Evolutionary conservation across 2,329 filamentous ascomycete species (phyloP).

Genomic region (Cladosporium sp.): DNA sequence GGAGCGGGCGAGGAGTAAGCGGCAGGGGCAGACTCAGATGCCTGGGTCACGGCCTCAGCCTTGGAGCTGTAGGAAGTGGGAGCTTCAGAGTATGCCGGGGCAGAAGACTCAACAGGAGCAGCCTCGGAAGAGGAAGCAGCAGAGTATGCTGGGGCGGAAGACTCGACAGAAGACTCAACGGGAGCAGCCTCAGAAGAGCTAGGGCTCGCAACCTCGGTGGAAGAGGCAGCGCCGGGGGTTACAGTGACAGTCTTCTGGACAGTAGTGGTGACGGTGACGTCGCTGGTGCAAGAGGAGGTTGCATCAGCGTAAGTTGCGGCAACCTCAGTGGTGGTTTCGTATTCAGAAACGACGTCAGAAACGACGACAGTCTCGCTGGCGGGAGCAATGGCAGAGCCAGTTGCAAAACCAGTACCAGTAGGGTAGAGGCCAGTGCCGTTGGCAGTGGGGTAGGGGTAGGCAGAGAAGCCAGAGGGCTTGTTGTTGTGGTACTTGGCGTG

Average conservation of each 20-base stretch:
- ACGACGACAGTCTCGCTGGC: constrained; percentile 24
- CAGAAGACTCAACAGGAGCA: constrained; percentile 16
- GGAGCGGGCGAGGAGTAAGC: constrained; percentile 11
- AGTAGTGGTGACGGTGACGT: constrained; percentile 43
- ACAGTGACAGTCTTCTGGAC: constrained; percentile 43
- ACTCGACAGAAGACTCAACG: constrained; percentile 12
- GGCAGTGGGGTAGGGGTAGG: constrained; percentile 31
- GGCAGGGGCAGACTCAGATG: background rate
- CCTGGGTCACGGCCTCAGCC: constrained; percentile 12
- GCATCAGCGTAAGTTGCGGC: constrained; percentile 25
- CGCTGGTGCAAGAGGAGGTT: constrained; percentile 29
- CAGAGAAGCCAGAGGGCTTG: constrained; percentile 30
- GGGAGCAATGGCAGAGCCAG: constrained; percentile 22
- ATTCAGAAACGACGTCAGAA: constrained; percentile 12
- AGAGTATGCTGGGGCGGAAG: constrained; percentile 21
- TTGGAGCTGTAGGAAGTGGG: constrained; percentile 17
- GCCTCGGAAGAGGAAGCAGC: constrained; percentile 20
- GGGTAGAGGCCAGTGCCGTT: constrained; percentile 31
- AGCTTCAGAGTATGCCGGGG: constrained; percentile 17
- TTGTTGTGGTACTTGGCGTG: constrained; percentile 31
- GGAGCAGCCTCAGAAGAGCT: constrained; percentile 22
- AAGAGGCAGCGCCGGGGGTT: constrained; percentile 13
- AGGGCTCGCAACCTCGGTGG: background rate
- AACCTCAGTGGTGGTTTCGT: constrained; percentile 27
- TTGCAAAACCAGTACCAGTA: constrained; percentile 21